These are phyloP conservation scores for Fusarium napiforme DNA, from an alignment of 2,329 filamentous ascomycete species.

Conservation along the genomic window DNA sequence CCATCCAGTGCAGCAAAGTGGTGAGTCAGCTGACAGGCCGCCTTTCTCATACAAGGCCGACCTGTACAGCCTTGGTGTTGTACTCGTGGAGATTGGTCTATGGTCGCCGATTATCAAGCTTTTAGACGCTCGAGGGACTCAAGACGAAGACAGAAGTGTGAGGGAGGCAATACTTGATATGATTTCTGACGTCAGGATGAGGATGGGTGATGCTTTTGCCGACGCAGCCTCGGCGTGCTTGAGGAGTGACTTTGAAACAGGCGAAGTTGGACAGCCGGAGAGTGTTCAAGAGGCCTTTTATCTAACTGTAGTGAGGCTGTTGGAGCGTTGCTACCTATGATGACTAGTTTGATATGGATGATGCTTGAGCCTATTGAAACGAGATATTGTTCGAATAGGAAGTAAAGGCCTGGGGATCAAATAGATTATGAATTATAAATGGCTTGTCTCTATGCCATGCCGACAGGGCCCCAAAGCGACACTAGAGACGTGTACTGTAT, in stretches of 20 bases:
- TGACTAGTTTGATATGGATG: no score
- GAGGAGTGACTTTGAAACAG: not conserved
- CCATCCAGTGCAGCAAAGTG: rapidly evolving
- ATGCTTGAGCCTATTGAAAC: no score
- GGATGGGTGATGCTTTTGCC: not conserved
- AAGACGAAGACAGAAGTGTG: rapidly evolving
- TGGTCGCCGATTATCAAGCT: not conserved
- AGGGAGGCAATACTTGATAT: not conserved
- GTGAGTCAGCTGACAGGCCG: not conserved
- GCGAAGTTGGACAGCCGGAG: rapidly evolving
- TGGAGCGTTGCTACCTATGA: not conserved
- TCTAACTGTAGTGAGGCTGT: rapidly evolving
- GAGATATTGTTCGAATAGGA: no score
- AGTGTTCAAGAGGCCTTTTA: not conserved
- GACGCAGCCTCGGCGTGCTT: rapidly evolving
- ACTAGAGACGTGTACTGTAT: no score
- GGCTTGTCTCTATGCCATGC: no score
- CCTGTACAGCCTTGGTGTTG: not conserved
- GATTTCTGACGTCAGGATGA: not conserved
- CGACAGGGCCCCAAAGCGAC: no score
- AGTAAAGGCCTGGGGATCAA: no score
- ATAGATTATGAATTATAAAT: no score
- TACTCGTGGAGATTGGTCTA: not conserved
- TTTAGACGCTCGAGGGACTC: rapidly evolving
- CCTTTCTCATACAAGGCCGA: not conserved